Percentiles rank a stretch among this genome's conserved stretches.
These are phyloP conservation scores for Metschnikowia orientalis DNA, from an alignment of 805 yeast species.

Conservation along the genomic window DNA sequence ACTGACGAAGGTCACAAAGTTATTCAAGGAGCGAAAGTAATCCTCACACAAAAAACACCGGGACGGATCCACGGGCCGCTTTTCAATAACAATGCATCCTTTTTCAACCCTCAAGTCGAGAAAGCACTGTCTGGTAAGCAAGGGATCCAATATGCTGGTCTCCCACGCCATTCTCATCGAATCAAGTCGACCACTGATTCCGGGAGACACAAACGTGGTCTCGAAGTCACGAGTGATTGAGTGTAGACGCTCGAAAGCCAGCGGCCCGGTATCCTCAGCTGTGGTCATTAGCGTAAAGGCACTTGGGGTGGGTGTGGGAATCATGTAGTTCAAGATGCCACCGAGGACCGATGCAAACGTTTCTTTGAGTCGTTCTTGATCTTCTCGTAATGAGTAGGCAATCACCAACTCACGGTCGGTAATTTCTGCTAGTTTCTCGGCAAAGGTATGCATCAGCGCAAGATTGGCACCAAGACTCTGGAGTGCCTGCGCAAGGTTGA, in stretches of 20 bases:
- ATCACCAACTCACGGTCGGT: no score
- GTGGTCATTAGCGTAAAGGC: slow-evolving; percentile 3
- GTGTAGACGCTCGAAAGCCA: slow-evolving; percentile 5
- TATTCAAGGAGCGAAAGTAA: slow-evolving; percentile 23
- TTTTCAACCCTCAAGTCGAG: slow-evolving; percentile 8
- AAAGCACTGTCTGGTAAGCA: slow-evolving; percentile 8
- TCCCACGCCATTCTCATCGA: slow-evolving; percentile 13
- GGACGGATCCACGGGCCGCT: background rate
- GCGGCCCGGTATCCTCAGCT: background rate
- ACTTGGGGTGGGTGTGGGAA: slow-evolving; percentile 4
- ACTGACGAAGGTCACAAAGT: slow-evolving; percentile 30
- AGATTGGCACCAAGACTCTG: no score
- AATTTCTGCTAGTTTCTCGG: no score
- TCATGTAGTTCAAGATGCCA: slow-evolving; percentile 5
- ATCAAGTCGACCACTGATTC: slow-evolving; percentile 7
- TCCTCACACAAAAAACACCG: slow-evolving; percentile 4
- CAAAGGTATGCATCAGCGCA: no score
- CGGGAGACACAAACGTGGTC: slow-evolving; percentile 11
- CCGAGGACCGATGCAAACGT: slow-evolving; percentile 6
- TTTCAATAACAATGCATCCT: background rate
- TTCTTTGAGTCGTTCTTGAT: slow-evolving; percentile 3
- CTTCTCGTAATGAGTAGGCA: slow-evolving; percentile 3
- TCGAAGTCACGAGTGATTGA: slow-evolving; percentile 7
- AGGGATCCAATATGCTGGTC: slow-evolving; percentile 9
- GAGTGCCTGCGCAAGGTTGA: no score